These are phyloP conservation scores for Aureococcus anophagefferens DNA, from an alignment of 108 stramenopile genomes.

Conservation along the genomic window DNA sequence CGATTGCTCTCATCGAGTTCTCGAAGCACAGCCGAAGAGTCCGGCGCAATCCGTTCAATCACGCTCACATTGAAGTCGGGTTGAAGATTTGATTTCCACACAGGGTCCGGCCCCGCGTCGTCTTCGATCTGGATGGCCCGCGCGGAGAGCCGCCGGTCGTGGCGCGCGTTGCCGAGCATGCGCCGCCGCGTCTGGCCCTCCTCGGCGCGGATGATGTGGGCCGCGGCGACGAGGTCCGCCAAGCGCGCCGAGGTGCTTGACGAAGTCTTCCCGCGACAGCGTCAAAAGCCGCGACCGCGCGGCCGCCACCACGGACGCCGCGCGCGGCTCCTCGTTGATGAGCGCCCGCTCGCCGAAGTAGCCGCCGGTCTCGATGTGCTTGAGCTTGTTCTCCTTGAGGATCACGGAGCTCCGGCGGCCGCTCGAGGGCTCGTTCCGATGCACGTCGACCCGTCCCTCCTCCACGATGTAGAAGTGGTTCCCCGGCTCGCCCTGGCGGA, in stretches of 20 bases:
- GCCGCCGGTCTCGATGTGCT: constrained; percentile 13
- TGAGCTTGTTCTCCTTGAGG: background rate
- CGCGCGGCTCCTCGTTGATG: constrained; percentile 12
- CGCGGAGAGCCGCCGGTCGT: too few relatives aligned
- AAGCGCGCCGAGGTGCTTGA: background rate
- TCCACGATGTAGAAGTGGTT: constrained; percentile 25
- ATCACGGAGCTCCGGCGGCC: background rate
- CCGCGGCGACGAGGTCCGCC: background rate
- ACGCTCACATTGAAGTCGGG: too few relatives aligned
- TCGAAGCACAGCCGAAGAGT: too few relatives aligned
- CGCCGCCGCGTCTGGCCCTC: too few relatives aligned
- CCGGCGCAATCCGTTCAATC: too few relatives aligned
- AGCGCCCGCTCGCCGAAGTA: constrained; percentile 36
- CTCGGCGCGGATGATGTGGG: too few relatives aligned
- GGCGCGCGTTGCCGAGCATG: too few relatives aligned
- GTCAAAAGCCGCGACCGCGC: background rate
- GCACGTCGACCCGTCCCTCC: constrained; percentile 10
- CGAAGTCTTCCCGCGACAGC: background rate
- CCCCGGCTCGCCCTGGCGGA: constrained; percentile 20
- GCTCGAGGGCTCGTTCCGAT: background rate
- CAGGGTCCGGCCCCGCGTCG: too few relatives aligned
- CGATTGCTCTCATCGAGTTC: too few relatives aligned
- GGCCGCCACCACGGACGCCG: constrained; percentile 7
- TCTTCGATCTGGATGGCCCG: too few relatives aligned
- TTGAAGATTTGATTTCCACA: too few relatives aligned